A percentile compares a stretch with the other conserved stretches of the same genome.
phyloP scores from a whole-genome alignment of 208 protist genomes.

The Wallacemonas sp. region DNA sequence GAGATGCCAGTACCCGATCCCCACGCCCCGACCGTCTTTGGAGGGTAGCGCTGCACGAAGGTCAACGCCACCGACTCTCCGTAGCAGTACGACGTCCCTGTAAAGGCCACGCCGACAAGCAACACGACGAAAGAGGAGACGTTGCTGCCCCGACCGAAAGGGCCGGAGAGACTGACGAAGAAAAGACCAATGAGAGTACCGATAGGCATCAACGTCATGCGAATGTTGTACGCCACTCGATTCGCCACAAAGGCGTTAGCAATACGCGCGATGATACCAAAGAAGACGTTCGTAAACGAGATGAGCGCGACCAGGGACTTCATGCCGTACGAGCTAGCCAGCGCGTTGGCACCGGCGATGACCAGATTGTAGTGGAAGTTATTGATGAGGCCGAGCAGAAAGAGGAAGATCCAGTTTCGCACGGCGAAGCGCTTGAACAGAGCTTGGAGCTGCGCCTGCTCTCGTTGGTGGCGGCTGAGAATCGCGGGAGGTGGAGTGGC shows the following conservation, averaged over 20 bases:
- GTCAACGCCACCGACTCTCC: constrained; percentile 78
- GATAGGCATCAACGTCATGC: constrained; percentile 57
- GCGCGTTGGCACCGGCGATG: constrained; percentile 50
- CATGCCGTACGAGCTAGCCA: constrained; percentile 60
- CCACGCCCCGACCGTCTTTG: constrained; percentile 83
- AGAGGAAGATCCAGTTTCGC: constrained; percentile 49
- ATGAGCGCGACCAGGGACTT: constrained; percentile 71
- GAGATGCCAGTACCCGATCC: constrained; percentile 87
- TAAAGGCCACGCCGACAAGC: constrained; percentile 69
- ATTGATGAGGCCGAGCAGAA: constrained; percentile 84
- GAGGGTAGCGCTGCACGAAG: constrained; percentile 80
- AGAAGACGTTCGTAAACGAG: constrained; percentile 78
- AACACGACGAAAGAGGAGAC: constrained; percentile 56
- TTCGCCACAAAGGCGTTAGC: constrained; percentile 78
- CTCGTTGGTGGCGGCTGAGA: constrained; percentile 17
- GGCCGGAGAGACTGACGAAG: constrained; percentile 60
- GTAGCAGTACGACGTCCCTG: constrained; percentile 66
- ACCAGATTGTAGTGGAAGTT: constrained; percentile 91
- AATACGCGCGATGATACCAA: constrained; percentile 74
- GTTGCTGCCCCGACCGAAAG: constrained; percentile 50
- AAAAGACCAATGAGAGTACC: constrained; percentile 71
- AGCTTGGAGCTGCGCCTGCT: constrained; percentile 23
- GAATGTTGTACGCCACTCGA: constrained; percentile 67
- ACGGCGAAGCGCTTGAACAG: constrained; percentile 25
- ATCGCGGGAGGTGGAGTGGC: not conserved